Evolutionary conservation across 495 filamentous ascomycete species (phyloP), one percentile per base, ranked within the genome.

Genomic region (Penicillium ochrochloron): DNA sequence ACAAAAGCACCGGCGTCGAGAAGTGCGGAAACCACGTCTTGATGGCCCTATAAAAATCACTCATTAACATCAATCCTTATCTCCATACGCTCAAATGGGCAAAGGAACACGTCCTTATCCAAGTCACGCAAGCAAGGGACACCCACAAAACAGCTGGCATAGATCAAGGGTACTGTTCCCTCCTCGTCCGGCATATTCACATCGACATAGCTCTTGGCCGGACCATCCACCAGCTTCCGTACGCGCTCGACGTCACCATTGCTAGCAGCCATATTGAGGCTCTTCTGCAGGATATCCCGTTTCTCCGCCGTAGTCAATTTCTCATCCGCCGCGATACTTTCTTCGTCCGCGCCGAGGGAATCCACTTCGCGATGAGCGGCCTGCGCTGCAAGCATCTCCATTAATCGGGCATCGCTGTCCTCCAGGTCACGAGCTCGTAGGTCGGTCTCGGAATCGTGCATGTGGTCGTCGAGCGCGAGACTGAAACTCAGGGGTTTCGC

Each of bases 131-230:
- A 42, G 31, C 61, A 63, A 51, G 59, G 60, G 44, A 57, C 41
- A 88, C 90, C 80, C 76, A 94, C 95, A 84, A 99, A 99, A 75
- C 95, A 99, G 85, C 94, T 97, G 9, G 95, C 95, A 78, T 99
- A 99, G 61, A 99, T 96, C 70, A 99, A 80, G 12, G 95, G 92
- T 12, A 93, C 91, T 4, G 94, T 97, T 5, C 95, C 95, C 68
- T 99, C 95, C 74, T 96, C 92, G 72, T 99, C 95, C 6, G 92
- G 87, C 65, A 88, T 88, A 79, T 99, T 92, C 52, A 97, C 85
- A 78, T 98, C 93, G 52, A 98, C 83, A 70, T 87, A 96, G 41
- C 83, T 76, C 70, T 85, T 91, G 6, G 90, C 90, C 61, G 88
- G 84, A 6, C 95, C 93, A 37, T 85, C 78, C 1, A 98, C 76